Evolutionary conservation across 306 rosid genomes (phyloP).

Genomic region (Erythrophleum fordii): DNA sequence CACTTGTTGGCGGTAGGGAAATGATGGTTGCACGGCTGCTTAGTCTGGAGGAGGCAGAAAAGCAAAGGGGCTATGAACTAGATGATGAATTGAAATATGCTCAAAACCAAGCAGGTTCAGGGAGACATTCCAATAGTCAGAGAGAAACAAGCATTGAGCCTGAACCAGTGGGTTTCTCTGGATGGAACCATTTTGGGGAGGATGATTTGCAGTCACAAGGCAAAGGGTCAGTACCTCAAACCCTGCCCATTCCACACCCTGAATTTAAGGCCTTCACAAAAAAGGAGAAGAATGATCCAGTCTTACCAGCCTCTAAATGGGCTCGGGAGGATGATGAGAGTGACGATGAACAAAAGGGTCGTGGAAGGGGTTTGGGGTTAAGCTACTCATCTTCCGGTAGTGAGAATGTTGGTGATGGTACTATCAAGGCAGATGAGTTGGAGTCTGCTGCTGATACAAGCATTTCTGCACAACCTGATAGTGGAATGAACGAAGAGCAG

Average conservation of each 20-base stretch:
- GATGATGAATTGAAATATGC: conserved; percentile 85
- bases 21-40: conserved; percentile 93
- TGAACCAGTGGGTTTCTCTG: conserved; percentile 68
- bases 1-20: conserved; percentile 98
- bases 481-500: conserved; percentile 93
- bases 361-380: conserved; percentile 74
- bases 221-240: conserved; percentile 63
- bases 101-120: conserved; percentile 69
- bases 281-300: conserved; percentile 82
- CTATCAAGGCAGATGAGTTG: conserved; percentile 66
- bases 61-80: conserved; percentile 79
- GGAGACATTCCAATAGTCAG: conserved; percentile 61
- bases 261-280: conserved; percentile 74
- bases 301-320: conserved; percentile 96
- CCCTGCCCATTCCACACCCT: conserved; percentile 69
- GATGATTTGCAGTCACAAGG: conserved; percentile 57
- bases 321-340: conserved; percentile 97
- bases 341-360: conserved; percentile 77
- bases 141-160: conserved; percentile 70
- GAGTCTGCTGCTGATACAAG: conserved; percentile 74
- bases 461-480: conserved; percentile 61
- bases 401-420: conserved; percentile 83
- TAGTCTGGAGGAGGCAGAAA: conserved; percentile 98
- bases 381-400: conserved; percentile 98
- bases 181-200: conserved; percentile 69